Evolutionary conservation across 306 rosid genomes (phyloP).

Genomic region (Acacia melanoxylon): DNA sequence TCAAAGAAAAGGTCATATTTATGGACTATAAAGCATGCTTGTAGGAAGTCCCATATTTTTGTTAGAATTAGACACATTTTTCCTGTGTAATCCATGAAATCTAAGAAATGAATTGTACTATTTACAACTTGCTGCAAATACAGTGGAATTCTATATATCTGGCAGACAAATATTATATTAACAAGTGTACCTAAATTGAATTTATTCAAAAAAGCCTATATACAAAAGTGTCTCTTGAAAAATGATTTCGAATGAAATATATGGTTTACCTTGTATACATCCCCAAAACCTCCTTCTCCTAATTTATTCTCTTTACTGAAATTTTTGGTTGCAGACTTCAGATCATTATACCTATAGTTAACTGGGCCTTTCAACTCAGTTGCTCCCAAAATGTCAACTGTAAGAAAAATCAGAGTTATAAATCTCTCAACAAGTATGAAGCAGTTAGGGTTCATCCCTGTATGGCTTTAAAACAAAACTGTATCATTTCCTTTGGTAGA

Average conservation of each 20-base stretch:
- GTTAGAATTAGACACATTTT: neutral
- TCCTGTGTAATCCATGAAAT: neutral
- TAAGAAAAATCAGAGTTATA: neutral
- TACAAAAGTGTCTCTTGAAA: neutral
- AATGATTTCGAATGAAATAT: neutral
- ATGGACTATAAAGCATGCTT: neutral
- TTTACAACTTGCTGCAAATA: neutral
- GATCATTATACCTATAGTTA: constrained; percentile 51
- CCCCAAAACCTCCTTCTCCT: constrained; percentile 83
- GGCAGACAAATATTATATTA: neutral
- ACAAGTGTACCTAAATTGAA: neutral
- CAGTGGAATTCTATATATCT: neutral
- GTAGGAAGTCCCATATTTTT: neutral
- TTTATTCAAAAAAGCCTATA: neutral
- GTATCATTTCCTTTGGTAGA: neutral
- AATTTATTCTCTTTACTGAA: constrained; percentile 60
- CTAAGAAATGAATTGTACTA: neutral
- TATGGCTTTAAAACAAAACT: neutral
- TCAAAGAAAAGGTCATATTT: neutral
- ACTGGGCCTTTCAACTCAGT: constrained; percentile 74
- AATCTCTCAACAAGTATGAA: neutral
- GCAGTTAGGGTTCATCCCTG: neutral
- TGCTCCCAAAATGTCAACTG: constrained; percentile 34
- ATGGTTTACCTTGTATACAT: constrained; percentile 38
- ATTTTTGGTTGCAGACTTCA: constrained; percentile 62